Percentiles rank a stretch among this genome's conserved stretches.
Conservation (phyloP, 2,329 filamentous ascomycete species). For the Penicillium sp. region DNA sequence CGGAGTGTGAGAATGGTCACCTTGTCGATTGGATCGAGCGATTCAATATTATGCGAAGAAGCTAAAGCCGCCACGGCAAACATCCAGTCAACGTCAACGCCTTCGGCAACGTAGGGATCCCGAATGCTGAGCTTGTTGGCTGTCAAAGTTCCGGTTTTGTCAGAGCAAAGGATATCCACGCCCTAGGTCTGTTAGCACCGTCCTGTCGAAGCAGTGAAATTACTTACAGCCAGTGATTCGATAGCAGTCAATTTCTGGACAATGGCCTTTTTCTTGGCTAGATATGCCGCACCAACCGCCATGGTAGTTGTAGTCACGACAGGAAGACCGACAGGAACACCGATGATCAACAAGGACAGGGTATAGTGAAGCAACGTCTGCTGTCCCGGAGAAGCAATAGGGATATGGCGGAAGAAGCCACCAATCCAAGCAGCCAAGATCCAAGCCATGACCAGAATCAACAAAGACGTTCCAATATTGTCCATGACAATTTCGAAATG, state of each 20-base stretch:
- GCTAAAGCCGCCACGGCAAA: conserved; percentile 72
- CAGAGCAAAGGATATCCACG: conserved; percentile 73
- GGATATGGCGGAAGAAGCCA: conserved; percentile 67
- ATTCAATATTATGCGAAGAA: conserved; percentile 72
- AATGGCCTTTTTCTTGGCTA: conserved; percentile 71
- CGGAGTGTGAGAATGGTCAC: conserved; percentile 69
- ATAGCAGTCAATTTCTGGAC: conserved; percentile 75
- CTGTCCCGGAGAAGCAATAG: conserved; percentile 51
- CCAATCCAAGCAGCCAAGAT: conserved; percentile 70
- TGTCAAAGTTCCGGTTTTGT: conserved; percentile 71
- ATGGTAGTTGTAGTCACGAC: conserved; percentile 73
- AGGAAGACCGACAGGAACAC: conserved; percentile 74
- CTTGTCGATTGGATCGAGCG: conserved; percentile 73
- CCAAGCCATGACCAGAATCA: conserved; percentile 71
- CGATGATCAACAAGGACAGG: conserved; percentile 66
- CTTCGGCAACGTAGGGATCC: conserved; percentile 70
- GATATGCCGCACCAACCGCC: conserved; percentile 69
- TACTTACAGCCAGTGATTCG: conserved; percentile 60
- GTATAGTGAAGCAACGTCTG: conserved; percentile 63
- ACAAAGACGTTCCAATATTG: conserved; percentile 65
- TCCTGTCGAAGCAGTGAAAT: not conserved
- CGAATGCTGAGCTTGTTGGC: conserved; percentile 63
- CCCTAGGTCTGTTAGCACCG: conserved; percentile 35
- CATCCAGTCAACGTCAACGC: conserved; percentile 76
- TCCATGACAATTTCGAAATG: conserved; percentile 81